Evolutionary conservation across 495 filamentous ascomycete genomes (phyloP).

Genomic region (Penicillium subrubescens): DNA sequence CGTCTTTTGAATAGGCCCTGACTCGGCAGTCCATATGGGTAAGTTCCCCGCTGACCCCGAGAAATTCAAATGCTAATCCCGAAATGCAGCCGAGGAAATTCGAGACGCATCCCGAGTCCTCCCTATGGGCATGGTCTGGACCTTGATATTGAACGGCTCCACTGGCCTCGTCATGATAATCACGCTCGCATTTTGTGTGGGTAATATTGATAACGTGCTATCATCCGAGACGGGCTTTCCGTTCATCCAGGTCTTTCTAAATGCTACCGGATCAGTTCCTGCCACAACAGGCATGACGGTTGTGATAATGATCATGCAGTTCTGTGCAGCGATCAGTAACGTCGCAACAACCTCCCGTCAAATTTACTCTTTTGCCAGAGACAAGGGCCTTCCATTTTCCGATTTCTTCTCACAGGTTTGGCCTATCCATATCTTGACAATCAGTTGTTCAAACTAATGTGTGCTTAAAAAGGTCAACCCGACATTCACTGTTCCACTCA

Average conservation of each 20-base stretch:
- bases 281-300: constrained; percentile 53
- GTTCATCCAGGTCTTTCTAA: constrained; percentile 57
- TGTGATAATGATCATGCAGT: constrained; percentile 52
- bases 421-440: neutral
- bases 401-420: constrained; percentile 51
- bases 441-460: neutral
- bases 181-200: constrained; percentile 55
- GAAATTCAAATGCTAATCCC: constrained; percentile 9
- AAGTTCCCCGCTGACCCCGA: constrained; percentile 13
- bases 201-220: constrained; percentile 48
- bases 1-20: neutral
- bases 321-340: constrained; percentile 53
- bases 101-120: constrained; percentile 56
- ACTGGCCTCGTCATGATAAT: constrained; percentile 52
- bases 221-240: constrained; percentile 46
- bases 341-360: constrained; percentile 60
- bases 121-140: constrained; percentile 56
- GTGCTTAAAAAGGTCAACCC: constrained; percentile 42
- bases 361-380: constrained; percentile 46
- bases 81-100: constrained; percentile 53
- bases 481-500: constrained; percentile 54
- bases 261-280: constrained; percentile 46
- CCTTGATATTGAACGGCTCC: constrained; percentile 50
- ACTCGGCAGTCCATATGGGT: constrained; percentile 50
- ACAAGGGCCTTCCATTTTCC: constrained; percentile 41